phyloP scores from a whole-genome alignment of 2,329 filamentous ascomycete genomes.

The Chaetomiaceae sp. region DNA sequence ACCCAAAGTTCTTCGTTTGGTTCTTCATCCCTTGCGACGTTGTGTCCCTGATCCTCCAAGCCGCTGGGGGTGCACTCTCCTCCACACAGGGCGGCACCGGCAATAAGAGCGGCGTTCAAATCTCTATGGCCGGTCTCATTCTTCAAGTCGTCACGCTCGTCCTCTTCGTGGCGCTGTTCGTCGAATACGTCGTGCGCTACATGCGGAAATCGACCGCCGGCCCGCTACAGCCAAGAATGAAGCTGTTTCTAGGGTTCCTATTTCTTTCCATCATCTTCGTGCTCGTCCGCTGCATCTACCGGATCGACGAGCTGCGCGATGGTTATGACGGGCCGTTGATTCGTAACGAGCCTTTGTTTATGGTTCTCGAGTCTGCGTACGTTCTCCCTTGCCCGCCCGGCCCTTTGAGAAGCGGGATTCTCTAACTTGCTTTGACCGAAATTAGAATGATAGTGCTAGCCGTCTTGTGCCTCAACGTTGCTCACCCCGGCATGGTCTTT shows the following conservation, averaged over 20 bases:
- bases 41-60: conserved; percentile 42
- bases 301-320: not conserved
- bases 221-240: no score
- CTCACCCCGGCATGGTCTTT: not conserved
- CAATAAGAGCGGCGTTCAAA: conserved; percentile 29
- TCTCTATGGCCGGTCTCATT: conserved; percentile 43
- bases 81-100: not conserved
- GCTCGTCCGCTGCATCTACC: not conserved
- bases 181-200: conserved; percentile 10
- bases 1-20: not conserved
- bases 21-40: conserved; percentile 39
- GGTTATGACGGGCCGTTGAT: not conserved
- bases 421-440: not conserved
- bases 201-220: no score
- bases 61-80: conserved; percentile 37
- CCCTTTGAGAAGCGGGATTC: no score
- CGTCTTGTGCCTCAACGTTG: not conserved
- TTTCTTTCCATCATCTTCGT: not conserved
- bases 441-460: not conserved
- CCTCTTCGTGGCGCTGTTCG: conserved; percentile 5
- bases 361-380: not conserved
- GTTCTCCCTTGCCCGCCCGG: no score
- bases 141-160: conserved; percentile 33
- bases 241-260: not conserved
- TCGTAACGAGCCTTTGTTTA: not conserved